Evolutionary conservation across 371 early-diverging fungal genomes (phyloP).

Genomic region (Mortierella sp.): DNA sequence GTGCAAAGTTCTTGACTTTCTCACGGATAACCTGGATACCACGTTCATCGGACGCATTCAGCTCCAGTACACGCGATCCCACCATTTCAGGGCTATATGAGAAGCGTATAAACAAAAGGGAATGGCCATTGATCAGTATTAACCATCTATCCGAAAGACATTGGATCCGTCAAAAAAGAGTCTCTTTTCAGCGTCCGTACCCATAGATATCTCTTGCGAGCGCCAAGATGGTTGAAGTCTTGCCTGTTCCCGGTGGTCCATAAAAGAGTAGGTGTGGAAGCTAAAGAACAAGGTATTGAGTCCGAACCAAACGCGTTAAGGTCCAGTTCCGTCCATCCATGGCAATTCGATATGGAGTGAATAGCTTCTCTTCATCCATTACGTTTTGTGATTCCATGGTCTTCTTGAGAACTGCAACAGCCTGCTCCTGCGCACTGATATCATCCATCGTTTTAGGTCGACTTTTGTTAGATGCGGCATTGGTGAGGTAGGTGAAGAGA

Average conservation of each 20-base stretch:
- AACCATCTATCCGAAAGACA: too few relatives aligned
- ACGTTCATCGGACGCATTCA: slow-evolving; percentile 99
- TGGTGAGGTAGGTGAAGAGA: not conserved
- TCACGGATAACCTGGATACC: slow-evolving; percentile 97
- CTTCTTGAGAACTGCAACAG: slow-evolving; percentile 84
- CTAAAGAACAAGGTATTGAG: slow-evolving; percentile 60
- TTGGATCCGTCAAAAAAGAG: not conserved
- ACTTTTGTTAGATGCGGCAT: slow-evolving; percentile 50
- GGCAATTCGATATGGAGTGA: too few relatives aligned
- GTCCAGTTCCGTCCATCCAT: too few relatives aligned
- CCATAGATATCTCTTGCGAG: slow-evolving; percentile 92
- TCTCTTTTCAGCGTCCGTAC: too few relatives aligned
- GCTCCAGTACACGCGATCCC: slow-evolving; percentile 89
- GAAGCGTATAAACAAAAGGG: too few relatives aligned
- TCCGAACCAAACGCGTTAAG: not conserved
- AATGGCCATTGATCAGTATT: too few relatives aligned
- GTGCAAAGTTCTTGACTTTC: slow-evolving; percentile 97
- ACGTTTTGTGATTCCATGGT: slow-evolving; percentile 89
- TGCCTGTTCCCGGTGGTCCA: slow-evolving; percentile 99
- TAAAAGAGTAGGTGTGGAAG: slow-evolving; percentile 99
- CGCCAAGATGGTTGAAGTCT: slow-evolving; percentile 98
- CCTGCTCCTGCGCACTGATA: slow-evolving; percentile 91
- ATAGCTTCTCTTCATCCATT: too few relatives aligned
- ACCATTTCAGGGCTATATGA: slow-evolving; percentile 81
- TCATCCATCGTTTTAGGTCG: slow-evolving; percentile 91